Percentiles rank a stretch among this genome's conserved stretches.
phyloP scores from a whole-genome alignment of 2,329 filamentous ascomycete genomes.

The Neonectria neomacrospora region DNA sequence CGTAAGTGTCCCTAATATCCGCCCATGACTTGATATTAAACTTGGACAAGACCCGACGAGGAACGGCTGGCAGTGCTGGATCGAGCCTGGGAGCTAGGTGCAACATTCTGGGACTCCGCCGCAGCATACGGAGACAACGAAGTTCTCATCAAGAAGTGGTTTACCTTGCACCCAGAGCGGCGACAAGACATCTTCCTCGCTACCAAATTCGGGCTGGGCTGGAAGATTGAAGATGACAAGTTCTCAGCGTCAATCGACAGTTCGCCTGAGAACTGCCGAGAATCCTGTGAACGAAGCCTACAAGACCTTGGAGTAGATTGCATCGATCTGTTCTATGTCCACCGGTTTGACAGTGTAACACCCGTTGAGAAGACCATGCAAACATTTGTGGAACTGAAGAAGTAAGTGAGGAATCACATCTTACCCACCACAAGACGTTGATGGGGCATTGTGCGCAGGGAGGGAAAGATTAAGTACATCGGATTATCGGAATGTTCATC shows the following conservation, averaged over 20 bases:
- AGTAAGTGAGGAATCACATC: conserved; percentile 30
- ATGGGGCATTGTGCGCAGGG: conserved; percentile 37
- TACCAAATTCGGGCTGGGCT: conserved; percentile 41
- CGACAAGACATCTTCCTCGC: conserved; percentile 58
- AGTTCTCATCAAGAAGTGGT: conserved; percentile 58
- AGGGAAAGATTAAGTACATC: conserved; percentile 65
- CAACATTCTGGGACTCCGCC: conserved; percentile 60
- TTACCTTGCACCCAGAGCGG: conserved; percentile 55
- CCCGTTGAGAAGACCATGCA: conserved; percentile 60
- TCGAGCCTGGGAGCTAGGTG: conserved; percentile 57
- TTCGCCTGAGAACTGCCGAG: conserved; percentile 11
- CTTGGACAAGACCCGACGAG: conserved; percentile 49
- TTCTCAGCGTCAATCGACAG: conserved; percentile 28
- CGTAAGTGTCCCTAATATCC: not conserved
- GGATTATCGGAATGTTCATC: conserved; percentile 61
- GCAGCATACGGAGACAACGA: conserved; percentile 58
- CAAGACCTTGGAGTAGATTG: conserved; percentile 52
- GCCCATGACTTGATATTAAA: not conserved
- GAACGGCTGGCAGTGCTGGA: conserved; percentile 61
- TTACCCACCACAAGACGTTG: not conserved
- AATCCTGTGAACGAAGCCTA: conserved; percentile 49
- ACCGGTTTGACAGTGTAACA: conserved; percentile 56
- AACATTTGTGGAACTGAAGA: conserved; percentile 57
- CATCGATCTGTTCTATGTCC: conserved; percentile 64
- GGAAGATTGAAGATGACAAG: conserved; percentile 9